phyloP scores from a whole-genome alignment of 441 rosid species.

The Breynia disticha region DNA sequence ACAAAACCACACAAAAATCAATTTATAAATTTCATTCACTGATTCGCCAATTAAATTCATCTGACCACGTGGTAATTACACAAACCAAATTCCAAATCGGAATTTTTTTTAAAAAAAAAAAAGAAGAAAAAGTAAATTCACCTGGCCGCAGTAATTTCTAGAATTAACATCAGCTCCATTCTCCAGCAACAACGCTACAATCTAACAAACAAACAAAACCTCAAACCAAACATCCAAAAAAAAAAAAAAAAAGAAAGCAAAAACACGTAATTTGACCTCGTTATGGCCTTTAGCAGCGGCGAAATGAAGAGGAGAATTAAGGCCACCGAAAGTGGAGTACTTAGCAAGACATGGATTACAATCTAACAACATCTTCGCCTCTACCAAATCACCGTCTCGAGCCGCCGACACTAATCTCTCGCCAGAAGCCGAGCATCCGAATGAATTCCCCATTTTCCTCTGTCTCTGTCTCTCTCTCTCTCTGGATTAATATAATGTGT shows the following conservation, averaged over 20 bases:
- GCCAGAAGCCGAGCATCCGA: constrained; percentile 98
- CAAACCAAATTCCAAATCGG: constrained; percentile 3
- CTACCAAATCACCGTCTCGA: constrained; percentile 91
- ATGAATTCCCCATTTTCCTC: constrained; percentile 78
- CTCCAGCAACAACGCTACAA: constrained; percentile 72
- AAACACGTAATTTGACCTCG: constrained; percentile 56
- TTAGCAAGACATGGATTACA: constrained; percentile 94
- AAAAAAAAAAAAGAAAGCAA: background rate
- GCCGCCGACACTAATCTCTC: constrained; percentile 97
- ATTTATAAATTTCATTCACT: background rate
- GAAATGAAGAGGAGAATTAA: constrained; percentile 94
- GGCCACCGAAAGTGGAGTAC: constrained; percentile 94
- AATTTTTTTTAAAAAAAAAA: no score
- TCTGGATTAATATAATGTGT: no score
- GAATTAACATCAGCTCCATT: constrained; percentile 97
- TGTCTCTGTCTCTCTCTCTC: no score
- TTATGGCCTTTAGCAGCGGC: constrained; percentile 98
- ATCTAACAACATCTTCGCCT: constrained; percentile 94
- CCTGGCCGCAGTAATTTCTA: constrained; percentile 95
- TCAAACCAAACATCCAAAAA: no score
- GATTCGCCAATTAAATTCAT: constrained; percentile 12
- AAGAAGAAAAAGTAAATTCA: no score
- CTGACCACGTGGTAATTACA: no score
- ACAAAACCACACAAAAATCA: constrained; percentile 3
- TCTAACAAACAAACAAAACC: constrained; percentile 25